Base-by-base conservation (phyloP, 2,329 filamentous ascomycete genomes). In the Pyrenochaeta sp. region DNA sequence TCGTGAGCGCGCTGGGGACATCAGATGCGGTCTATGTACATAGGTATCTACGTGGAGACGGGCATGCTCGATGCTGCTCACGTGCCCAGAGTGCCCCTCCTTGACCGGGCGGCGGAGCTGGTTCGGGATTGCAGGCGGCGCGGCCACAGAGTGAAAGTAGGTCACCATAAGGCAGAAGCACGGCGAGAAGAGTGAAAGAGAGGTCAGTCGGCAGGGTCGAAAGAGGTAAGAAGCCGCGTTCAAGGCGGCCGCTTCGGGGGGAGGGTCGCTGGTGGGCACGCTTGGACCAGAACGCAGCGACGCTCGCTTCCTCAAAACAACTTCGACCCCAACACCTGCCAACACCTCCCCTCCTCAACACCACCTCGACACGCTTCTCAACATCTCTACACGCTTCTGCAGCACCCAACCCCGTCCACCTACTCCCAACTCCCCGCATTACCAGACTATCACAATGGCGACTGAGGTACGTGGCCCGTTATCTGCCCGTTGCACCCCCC, bases 381-480 rank as follows among this genome's bases (percentile, higher is more conserved):
- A 58, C 57, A 51, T 61, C 61, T 50, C 53, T n/a, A 47, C 42
- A 49, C 49, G 44, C 57, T 48, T 52, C 57, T 51, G 52, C 58
- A 57, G 39, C 48, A 53, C 41, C 30, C 48, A 40, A 48, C 46
- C 44, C 56, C 35, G 34, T 40, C 44, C 35, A 44, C 40, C 41
- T 27, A 48, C 47, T 44, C 39, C 41, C 48, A 43, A 55, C 36
- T 40, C 56, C 43, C 32, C 49, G 41, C 52, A 51, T 37, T 43
- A 48, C 41, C 37, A 50, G 39, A 43, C 48, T 44, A 42, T 44
- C 72, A 81, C 67, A 70, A 85, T 85, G 82, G 78, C 80, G 72
- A 81, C 79, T 75, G 82, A 85, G 77, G 82, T 85, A 81, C 67
- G 81, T 78, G 52, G 59, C 55, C 51, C 61, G 52, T 61, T 64